Conservation (phyloP, 148 eudicot genomes). For the Diospyros kaki region DNA sequence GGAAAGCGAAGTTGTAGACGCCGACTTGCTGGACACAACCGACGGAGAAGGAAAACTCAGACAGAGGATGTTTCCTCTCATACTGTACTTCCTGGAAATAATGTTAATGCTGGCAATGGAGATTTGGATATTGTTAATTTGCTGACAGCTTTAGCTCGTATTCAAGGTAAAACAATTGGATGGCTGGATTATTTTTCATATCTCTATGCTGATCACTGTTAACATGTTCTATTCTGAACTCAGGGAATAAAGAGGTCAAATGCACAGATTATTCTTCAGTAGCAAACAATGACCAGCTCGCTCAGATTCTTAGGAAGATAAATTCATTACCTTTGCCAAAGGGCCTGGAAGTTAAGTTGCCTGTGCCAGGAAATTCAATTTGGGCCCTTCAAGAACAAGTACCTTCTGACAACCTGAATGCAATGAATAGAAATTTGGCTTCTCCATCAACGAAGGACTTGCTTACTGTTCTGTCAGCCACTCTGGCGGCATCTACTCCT, state of each 20-base stretch:
- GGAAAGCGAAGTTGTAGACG: constrained; percentile 96
- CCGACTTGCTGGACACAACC: constrained; percentile 88
- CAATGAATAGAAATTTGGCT: constrained; percentile 25
- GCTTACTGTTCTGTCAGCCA: constrained; percentile 46
- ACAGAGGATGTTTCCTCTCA: constrained; percentile 57
- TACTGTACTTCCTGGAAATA: constrained; percentile 23
- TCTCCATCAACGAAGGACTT: constrained; percentile 55
- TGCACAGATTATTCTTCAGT: constrained; percentile 28
- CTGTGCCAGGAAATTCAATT: constrained; percentile 18
- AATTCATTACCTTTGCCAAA: constrained; percentile 55
- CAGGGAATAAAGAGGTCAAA: constrained; percentile 52
- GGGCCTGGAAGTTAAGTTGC: constrained; percentile 28
- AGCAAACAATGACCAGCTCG: constrained; percentile 57
- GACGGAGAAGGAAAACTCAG: constrained; percentile 89
- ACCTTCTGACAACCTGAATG: constrained; percentile 26
- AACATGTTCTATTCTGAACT: constrained; percentile 1
- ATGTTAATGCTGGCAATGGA: constrained; percentile 21
- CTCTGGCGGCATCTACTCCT: constrained; percentile 35
- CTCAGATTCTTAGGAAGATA: constrained; percentile 65
- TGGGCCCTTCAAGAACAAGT: constrained; percentile 15
- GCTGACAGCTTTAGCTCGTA: constrained; percentile 37
- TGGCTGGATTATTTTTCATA: not conserved
- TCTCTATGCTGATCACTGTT: not conserved
- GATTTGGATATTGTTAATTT: constrained; percentile 44
- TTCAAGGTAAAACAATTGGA: constrained; percentile 35